Evolutionary conservation across 495 filamentous ascomycete genomes (phyloP).

Genomic region (Neurospora sp.): DNA sequence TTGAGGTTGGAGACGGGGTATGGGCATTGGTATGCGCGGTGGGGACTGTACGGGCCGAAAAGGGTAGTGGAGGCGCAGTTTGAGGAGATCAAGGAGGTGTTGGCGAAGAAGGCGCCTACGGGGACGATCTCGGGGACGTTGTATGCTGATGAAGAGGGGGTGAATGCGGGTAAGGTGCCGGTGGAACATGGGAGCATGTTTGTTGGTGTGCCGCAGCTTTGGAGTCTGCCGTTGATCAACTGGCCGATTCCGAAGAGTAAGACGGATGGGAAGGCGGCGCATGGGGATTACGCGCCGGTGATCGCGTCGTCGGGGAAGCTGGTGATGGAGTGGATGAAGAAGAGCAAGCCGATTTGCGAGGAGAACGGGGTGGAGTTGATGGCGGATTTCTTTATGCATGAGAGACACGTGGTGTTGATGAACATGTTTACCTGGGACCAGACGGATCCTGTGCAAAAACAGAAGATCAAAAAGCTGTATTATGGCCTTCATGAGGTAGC

Average conservation of each 20-base stretch:
- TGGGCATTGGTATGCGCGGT: slow-evolving; percentile 38
- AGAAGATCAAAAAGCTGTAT: slow-evolving; percentile 21
- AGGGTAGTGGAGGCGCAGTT: slow-evolving; percentile 36
- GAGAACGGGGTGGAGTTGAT: slow-evolving; percentile 32
- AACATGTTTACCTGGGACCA: slow-evolving; percentile 37
- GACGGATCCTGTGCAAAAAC: slow-evolving; percentile 23
- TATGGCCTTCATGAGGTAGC: slow-evolving; percentile 25
- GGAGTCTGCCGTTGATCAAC: slow-evolving; percentile 33
- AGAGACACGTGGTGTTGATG: slow-evolving; percentile 32
- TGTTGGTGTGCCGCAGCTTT: slow-evolving; percentile 31
- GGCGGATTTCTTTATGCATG: slow-evolving; percentile 37
- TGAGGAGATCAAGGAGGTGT: slow-evolving; percentile 31
- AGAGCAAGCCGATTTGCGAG: slow-evolving; percentile 27
- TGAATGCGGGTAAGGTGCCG: slow-evolving; percentile 29
- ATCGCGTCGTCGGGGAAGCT: slow-evolving; percentile 29
- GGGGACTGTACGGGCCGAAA: slow-evolving; percentile 36
- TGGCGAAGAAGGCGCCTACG: slow-evolving; percentile 22
- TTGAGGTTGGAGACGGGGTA: slow-evolving; percentile 31
- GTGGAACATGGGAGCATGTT: slow-evolving; percentile 27
- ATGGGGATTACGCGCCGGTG: slow-evolving; percentile 34
- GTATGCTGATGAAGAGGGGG: slow-evolving; percentile 27
- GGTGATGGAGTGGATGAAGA: slow-evolving; percentile 30
- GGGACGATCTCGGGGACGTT: slow-evolving; percentile 27
- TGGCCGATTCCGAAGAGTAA: slow-evolving; percentile 21
- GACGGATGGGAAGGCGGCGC: slow-evolving; percentile 25